These are phyloP conservation scores for Begonia masoniana DNA, from an alignment of 306 rosid species.

Conservation along the genomic window DNA sequence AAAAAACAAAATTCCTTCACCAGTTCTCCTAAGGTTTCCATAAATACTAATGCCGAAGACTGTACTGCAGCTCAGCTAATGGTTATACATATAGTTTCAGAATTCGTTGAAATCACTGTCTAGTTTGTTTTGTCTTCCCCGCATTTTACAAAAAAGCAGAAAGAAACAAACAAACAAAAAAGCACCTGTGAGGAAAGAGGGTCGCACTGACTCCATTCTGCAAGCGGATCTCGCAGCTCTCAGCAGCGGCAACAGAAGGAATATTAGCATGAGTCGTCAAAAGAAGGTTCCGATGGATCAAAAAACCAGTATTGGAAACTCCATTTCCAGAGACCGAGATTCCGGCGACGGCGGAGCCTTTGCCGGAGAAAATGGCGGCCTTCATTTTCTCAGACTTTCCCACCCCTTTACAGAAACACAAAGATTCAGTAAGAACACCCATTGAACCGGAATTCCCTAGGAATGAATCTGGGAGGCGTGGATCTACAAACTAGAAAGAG, in stretches of 20 bases:
- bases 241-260: constrained; percentile 61
- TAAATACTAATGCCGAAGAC: no score
- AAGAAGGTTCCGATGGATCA: constrained; percentile 80
- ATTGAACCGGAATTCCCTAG: constrained; percentile 13
- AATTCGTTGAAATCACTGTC: background rate
- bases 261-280: constrained; percentile 78
- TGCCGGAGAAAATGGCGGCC: constrained; percentile 57
- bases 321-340: constrained; percentile 28
- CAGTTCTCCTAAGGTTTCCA: no score
- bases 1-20: no score
- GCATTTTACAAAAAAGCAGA: background rate
- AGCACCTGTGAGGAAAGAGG: constrained; percentile 61
- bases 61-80: no score
- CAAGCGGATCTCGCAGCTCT: constrained; percentile 71
- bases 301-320: constrained; percentile 47
- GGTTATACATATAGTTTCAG: no score
- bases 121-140: background rate
- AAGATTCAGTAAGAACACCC: constrained; percentile 75
- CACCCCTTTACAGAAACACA: constrained; percentile 96
- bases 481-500: constrained; percentile 25
- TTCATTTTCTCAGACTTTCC: constrained; percentile 81
- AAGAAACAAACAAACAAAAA: background rate
- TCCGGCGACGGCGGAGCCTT: constrained; percentile 58
- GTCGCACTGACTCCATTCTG: constrained; percentile 56
- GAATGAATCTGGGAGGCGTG: constrained; percentile 3